These are phyloP conservation scores for Magnusiomyces ingens DNA, from an alignment of 1,139 yeast species.

Conservation along the genomic window DNA sequence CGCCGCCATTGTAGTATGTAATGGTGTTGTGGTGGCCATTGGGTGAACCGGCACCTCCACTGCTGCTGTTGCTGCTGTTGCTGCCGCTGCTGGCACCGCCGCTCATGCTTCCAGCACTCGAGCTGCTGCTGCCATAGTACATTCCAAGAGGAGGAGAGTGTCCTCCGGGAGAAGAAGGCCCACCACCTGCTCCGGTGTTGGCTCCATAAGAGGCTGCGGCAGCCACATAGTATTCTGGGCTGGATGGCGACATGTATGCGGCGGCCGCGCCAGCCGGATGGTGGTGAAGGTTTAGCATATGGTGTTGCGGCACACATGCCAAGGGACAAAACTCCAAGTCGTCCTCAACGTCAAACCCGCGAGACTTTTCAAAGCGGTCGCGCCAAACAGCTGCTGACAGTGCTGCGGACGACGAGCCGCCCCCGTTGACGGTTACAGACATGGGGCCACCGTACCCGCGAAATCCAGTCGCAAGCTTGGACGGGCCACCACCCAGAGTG, in stretches of 20 bases:
- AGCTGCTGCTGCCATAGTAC: not conserved
- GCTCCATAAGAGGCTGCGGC: not conserved
- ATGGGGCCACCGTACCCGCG: too few species aligned
- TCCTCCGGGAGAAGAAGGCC: not conserved
- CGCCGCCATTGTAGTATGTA: conserved; percentile 1
- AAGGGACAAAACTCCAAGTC: conserved; percentile 57
- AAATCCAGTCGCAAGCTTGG: too few species aligned
- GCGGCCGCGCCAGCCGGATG: conserved; percentile 14
- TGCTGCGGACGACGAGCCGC: too few species aligned
- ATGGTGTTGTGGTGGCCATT: conserved; percentile 4
- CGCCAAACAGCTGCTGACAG: not conserved
- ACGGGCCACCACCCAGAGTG: not conserved
- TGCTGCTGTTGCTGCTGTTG: too few species aligned
- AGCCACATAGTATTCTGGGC: not conserved
- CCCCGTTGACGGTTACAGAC: too few species aligned
- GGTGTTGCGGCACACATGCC: not conserved
- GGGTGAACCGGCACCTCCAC: not conserved
- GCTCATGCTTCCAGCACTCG: too few species aligned
- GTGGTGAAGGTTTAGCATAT: too few species aligned
- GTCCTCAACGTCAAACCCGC: conserved; percentile 64
- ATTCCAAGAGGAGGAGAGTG: not conserved
- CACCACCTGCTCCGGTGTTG: not conserved
- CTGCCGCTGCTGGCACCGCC: too few species aligned
- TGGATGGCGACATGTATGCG: conserved; percentile 5
- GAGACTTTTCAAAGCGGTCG: conserved; percentile 49